These are phyloP conservation scores for Cotoneaster glaucophyllus DNA, from an alignment of 306 rosid genomes.

Conservation along the genomic window DNA sequence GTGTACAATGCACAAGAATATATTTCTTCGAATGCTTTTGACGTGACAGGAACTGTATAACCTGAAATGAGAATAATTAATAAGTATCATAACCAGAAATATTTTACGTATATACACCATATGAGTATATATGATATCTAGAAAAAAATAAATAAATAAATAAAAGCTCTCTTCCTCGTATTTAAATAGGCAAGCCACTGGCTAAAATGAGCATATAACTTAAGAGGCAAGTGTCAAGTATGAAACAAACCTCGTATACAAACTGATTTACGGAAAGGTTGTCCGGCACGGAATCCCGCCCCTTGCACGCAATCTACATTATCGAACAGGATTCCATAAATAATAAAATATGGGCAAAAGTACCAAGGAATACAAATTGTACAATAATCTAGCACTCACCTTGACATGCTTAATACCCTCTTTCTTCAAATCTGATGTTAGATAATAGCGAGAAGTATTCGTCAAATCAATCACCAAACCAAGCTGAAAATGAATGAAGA, in stretches of 20 bases:
- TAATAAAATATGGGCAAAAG: slow-evolving; percentile 7
- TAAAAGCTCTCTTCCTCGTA: neutral
- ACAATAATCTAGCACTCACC: slow-evolving; percentile 39
- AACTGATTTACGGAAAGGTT: slow-evolving; percentile 78
- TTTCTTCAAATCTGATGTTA: slow-evolving; percentile 70
- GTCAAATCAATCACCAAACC: slow-evolving; percentile 98
- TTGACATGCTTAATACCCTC: slow-evolving; percentile 96
- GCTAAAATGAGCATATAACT: neutral
- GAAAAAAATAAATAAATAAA: neutral
- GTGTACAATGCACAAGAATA: slow-evolving; percentile 98
- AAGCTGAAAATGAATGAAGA: slow-evolving; percentile 58
- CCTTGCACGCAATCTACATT: slow-evolving; percentile 85
- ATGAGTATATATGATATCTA: neutral
- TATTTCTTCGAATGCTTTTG: slow-evolving; percentile 83
- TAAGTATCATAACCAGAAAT: neutral
- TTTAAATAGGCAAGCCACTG: neutral
- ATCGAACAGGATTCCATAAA: slow-evolving; percentile 26
- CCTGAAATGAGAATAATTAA: slow-evolving; percentile 46
- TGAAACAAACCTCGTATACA: slow-evolving; percentile 79
- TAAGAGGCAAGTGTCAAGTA: slow-evolving; percentile 4
- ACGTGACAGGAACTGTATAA: slow-evolving; percentile 66
- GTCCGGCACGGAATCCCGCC: slow-evolving; percentile 93
- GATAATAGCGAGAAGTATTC: slow-evolving; percentile 84
- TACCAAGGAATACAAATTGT: slow-evolving; percentile 10
- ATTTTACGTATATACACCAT: neutral